Evolutionary conservation across 768 basidiomycete species (phyloP), one percentile per base, ranked within the genome.

Genomic region (Hypholoma fasciculare): DNA sequence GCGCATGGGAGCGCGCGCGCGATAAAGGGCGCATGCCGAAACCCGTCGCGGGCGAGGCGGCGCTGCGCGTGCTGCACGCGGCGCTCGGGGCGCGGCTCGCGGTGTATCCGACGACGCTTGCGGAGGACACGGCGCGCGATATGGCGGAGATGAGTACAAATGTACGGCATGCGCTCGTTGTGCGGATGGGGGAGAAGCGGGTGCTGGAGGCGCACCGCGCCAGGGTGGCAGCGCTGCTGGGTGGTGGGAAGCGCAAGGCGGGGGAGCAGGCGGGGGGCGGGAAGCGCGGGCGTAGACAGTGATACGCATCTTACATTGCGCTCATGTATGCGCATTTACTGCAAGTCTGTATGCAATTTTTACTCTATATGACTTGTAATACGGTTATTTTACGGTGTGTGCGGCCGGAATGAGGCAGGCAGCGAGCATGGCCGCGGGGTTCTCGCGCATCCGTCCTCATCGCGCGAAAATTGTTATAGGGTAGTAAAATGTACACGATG

Each of bases 171-270:
- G 93, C 94, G 1, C 67, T 88, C 7, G 73, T 90, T 47, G 91
- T 94, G 12, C 81, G 94, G 37, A 68, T 92, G 9, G 90, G 91
- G 4, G 94, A 96, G 75, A 94, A 94, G 73, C 73, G 81, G 20
- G 85, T 94, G 12, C 65, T 95, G 54, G 54, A 63, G 7, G 66
- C 62, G 7, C 56, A 62, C n/a, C 52, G 74, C 30, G 54, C 62
- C 14, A 70, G 67, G 49, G 34, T 75, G 26, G 52, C 61, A 17
- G 56, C 36, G 39, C 36, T 57, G 39, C 39, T 61, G 23, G 40
- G 7, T 34, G 26, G 43, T 16, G 39, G 23, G n/a, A 52, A 54
- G 56, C 26, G 53, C 19, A 52, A 56, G 38, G 40, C 60, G 48
- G 46, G 49, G 46, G 54, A 50, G 8, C 58, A 30, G 27, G 50